phyloP scores from a whole-genome alignment of 2,329 filamentous ascomycete genomes.

The Monilinia fructicola region DNA sequence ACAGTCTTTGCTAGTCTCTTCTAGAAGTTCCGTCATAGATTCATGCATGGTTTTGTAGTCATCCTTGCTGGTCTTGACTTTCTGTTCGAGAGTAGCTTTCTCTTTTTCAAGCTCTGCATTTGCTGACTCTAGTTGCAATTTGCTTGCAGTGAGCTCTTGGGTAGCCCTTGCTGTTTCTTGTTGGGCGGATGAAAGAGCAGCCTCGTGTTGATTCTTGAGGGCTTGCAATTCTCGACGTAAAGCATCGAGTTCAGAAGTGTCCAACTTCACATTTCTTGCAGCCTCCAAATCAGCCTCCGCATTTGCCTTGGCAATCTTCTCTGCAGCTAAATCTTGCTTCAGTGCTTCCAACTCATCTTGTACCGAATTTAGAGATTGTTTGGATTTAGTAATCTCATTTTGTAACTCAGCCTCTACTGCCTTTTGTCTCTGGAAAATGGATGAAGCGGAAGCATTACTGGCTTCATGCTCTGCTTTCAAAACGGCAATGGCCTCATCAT shows the following conservation, averaged over 20 bases:
- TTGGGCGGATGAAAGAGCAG: slow-evolving; percentile 43
- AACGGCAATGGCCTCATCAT: slow-evolving; percentile 45
- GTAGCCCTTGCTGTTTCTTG: slow-evolving; percentile 41
- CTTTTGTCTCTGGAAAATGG: slow-evolving; percentile 38
- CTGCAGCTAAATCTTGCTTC: slow-evolving; percentile 41
- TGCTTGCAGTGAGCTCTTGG: slow-evolving; percentile 44
- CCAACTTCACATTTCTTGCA: slow-evolving; percentile 54
- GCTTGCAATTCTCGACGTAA: slow-evolving; percentile 52
- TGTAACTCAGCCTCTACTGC: slow-evolving; percentile 44
- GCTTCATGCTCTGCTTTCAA: slow-evolving; percentile 50
- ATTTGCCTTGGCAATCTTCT: slow-evolving; percentile 47
- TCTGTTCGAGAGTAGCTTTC: slow-evolving; percentile 52
- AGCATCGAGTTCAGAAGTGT: slow-evolving; percentile 54
- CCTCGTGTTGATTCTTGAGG: slow-evolving; percentile 50
- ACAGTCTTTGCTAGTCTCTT: slow-evolving; percentile 49
- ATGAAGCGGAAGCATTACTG: slow-evolving; percentile 38
- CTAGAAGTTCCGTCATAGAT: slow-evolving; percentile 58
- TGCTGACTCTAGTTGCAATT: slow-evolving; percentile 45
- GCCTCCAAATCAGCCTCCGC: slow-evolving; percentile 59
- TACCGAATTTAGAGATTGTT: slow-evolving; percentile 40
- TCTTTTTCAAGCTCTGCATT: slow-evolving; percentile 56
- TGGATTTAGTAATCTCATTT: slow-evolving; percentile 48
- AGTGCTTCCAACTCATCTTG: slow-evolving; percentile 36
- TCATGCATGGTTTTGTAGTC: slow-evolving; percentile 62
- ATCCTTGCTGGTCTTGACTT: slow-evolving; percentile 51